phyloP scores from a whole-genome alignment of 192 early-diverging fungal species.

The Coemansia sp. region DNA sequence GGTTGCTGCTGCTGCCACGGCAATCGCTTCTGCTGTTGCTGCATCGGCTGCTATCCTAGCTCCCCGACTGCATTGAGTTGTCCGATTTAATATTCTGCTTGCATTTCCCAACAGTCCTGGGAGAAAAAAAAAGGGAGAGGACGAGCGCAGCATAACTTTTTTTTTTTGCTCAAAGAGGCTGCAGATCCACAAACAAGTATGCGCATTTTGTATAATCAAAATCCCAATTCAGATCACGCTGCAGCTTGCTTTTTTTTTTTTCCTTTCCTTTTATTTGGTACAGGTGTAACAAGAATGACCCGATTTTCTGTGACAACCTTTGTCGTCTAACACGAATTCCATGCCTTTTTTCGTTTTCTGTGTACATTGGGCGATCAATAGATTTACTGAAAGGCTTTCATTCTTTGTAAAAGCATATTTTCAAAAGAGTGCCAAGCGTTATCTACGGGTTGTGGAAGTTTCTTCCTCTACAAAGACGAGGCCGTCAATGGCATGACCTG shows the following conservation, averaged over 20 bases:
- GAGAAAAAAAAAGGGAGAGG: background rate
- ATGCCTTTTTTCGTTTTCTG: no score
- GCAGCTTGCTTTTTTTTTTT: background rate
- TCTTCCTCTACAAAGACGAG: background rate
- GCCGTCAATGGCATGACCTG: no score
- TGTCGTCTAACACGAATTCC: background rate
- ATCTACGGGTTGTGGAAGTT: background rate
- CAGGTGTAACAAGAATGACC: no score
- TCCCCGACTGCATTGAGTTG: background rate
- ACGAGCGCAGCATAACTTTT: background rate
- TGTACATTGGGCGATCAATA: background rate
- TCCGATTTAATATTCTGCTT: background rate
- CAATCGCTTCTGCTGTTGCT: background rate
- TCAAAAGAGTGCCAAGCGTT: background rate
- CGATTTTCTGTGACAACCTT: background rate
- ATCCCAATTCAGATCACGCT: background rate
- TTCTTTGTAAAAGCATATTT: no score
- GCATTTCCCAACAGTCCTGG: no score
- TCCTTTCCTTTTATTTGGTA: no score
- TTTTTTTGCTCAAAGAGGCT: background rate
- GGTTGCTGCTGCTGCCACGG: conserved; percentile 10
- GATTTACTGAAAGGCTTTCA: background rate
- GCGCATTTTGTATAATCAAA: background rate
- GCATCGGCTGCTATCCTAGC: background rate
- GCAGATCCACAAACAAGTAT: no score